Evolutionary conservation across 2,329 filamentous ascomycete genomes (phyloP), one percentile per base, ranked within the genome.

Genomic region (Madurella mycetomatis): DNA sequence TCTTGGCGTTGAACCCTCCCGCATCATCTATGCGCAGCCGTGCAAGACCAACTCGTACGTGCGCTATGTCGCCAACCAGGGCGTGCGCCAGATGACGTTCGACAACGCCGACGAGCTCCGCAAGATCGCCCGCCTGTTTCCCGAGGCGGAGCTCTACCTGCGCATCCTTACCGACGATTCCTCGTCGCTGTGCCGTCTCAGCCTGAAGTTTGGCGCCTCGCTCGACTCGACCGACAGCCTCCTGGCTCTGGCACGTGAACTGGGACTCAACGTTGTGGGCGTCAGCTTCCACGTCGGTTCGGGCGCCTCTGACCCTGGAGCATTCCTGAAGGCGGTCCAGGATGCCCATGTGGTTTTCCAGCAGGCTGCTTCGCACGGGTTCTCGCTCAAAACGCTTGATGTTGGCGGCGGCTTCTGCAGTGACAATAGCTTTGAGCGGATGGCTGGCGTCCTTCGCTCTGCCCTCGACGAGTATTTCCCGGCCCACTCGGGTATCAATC

Each of bases 1-100:
- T 67, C 82, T 92, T 70, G 92, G 91, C 64, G 81, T 95, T 62
- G 86, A 89, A 68, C 89, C 94, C 12, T 83, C 85, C 62, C 91
- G 92, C 71, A 95, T 99, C 78, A 96, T 99, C 75, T 99, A 97
- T 69, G 94, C 94, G 47, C 94, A 99, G 76, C 94, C 94, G 53
- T 97, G 94, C 88, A 99, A 99, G 85, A 99, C 94, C 67, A 95
- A 94, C 77, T 96, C 92, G 46, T 97, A 96, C 72, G 81, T 99
- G 59, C 90, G 92, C 68, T 95, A 92, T 68, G 94, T 95, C 61
- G 85, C 88, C 67, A 82, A 84, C 69, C 79, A 86, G 62, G 88
- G 87, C 63, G 94, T 99, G 70, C 92, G 88, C 76, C 90, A 96
- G 79, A 97, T 99, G 92, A 99, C 94, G 2, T 97, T 99, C 69